Base-by-base conservation (phyloP, 495 filamentous ascomycete genomes). In the Tetracladium marchalianum region DNA sequence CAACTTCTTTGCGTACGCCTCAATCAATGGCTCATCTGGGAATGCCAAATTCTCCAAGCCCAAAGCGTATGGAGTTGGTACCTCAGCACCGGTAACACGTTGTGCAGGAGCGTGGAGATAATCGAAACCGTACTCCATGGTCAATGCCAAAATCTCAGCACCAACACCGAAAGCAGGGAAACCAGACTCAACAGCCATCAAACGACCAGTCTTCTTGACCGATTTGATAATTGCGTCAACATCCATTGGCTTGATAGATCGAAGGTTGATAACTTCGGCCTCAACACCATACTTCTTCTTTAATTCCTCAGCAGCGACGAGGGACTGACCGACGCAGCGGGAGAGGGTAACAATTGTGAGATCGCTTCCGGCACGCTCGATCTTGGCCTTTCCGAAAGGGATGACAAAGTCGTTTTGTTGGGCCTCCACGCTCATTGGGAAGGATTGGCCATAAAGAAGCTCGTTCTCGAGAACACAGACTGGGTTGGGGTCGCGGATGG, bases 71-170 rank as follows among this genome's bases (percentile, higher is more conserved):
- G 90, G 90, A 38, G 90, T 95, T 45, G 90, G 90, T 11, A 97
- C 92, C 66, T 96, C 90, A 49, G 92, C 90, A 66, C 90, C 92
- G 46, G 87, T 95, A 56, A 97, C 79, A 66, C 90, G 80, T 63
- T 90, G 83, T 48, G 88, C 92, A 35, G 92, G 92, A 52, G 86
- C 85, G 52, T 94, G 82, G 51, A 98, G 78, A 73, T 93, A 95
- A 71, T 97, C 92, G 65, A 97, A 98, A 49, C 80, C 90, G 66
- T 96, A 97, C 69, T 98, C 92, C 85, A 93, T 93, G 46, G 86
- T 82, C 35, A 94, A 71, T 39, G 92, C 92, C 33, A 98, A 75
- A 57, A 98, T 85, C 72, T 98, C 92, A 44, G 88, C 80, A 42
- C 80, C 73, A 51, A 98, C 87, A 58, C 92, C 92, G 59, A 88